Evolutionary conservation across 306 rosid species (phyloP).

Genomic region (Pyrus bretschneideri): DNA sequence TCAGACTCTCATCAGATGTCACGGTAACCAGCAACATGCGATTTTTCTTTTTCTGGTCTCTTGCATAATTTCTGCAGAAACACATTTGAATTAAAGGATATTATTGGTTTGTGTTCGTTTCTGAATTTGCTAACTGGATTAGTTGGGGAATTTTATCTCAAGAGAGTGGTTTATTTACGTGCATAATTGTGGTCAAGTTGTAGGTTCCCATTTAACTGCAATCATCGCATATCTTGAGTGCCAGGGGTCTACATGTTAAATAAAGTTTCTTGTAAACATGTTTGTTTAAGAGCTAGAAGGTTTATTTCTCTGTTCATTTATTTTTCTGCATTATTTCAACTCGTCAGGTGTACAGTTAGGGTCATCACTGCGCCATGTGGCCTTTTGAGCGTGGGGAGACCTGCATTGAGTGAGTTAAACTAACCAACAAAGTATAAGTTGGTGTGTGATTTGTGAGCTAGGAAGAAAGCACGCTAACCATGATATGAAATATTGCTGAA

Average conservation of each 20-base stretch:
- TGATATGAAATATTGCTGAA: background rate
- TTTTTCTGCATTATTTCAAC: background rate
- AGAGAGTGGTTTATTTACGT: background rate
- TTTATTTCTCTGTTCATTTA: background rate
- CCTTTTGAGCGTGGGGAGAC: background rate
- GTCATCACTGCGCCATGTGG: background rate
- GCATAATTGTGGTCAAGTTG: background rate
- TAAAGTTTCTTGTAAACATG: background rate
- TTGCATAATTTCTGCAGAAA: background rate
- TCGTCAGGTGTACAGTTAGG: background rate
- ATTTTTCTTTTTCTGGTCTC: background rate
- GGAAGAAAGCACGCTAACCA: background rate
- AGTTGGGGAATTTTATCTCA: background rate
- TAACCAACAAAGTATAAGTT: background rate
- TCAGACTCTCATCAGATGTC: constrained; percentile 55
- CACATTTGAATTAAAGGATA: background rate
- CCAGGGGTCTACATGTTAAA: background rate
- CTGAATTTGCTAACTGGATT: background rate
- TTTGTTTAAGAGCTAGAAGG: background rate
- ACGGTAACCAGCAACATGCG: constrained; percentile 31
- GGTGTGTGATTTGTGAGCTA: background rate
- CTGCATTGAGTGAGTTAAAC: background rate
- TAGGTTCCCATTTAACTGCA: background rate
- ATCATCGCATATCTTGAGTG: background rate
- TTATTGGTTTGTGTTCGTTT: background rate